Base-by-base conservation (phyloP, 768 basidiomycete species). In the Clitopilus hobsonii region DNA sequence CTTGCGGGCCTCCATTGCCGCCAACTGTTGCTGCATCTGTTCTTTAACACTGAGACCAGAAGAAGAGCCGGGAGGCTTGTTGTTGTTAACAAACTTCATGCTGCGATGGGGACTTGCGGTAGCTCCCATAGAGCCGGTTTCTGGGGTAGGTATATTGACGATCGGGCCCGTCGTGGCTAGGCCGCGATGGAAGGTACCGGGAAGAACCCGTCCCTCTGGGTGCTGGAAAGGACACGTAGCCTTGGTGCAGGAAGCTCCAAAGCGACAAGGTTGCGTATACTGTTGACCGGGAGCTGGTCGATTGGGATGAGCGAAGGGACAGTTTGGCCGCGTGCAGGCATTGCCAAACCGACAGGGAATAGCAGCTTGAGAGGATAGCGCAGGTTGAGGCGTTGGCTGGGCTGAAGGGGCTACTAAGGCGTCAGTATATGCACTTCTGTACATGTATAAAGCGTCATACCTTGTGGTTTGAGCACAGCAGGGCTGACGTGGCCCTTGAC, bases 401-500 rank as follows among this genome's bases (percentile, higher is more conserved):
- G 73, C 73, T 6, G 73, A 67, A 63, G 69, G 60, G 66, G 25
- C 30, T 26, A 51, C 10, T 8, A 13, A 26, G 57, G 51, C 29
- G 29, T 66, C 16, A 65, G 59, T 58, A 52, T 45, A 28, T 38
- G 38, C 14, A 49, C 20, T 23, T 27, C 20, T 24, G 38, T 49
- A 54, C 56, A 18, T 38, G 25, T 52, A 55, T 52, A 62, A 50
- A 55, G 28, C 24, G 11, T 23, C 70, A 38, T 72, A 86, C 84
- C 82, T 71, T 79, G 77, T 62, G 86, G 83, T 58, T 85, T 80
- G 14, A 85, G 74, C 32, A 84, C 85, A 14, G 94, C 91, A 10
- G 94, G 92, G 63, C 92, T 94, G 56, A 94, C 88, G 68, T 98
- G 94, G 22, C 85, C 85, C 67, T 92, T 93, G 55, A 89, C 83